Evolutionary conservation across 306 rosid species (phyloP).

Genomic region (Cicer bijugum): DNA sequence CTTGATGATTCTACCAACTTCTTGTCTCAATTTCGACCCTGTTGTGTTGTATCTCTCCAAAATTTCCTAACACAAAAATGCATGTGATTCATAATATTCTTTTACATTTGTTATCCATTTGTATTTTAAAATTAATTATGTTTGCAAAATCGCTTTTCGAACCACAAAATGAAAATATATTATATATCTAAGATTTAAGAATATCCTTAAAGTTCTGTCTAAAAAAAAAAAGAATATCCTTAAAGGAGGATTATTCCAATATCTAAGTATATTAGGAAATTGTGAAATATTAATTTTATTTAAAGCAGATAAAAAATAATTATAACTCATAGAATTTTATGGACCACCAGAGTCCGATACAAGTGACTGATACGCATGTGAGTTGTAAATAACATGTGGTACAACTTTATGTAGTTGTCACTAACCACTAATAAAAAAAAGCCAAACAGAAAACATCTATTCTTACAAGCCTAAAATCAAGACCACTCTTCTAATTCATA

Average conservation of each 20-base stretch:
- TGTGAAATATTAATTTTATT: too few relatives aligned
- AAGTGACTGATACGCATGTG: too few relatives aligned
- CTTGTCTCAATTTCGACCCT: conserved; percentile 54
- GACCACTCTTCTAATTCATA: conserved; percentile 20
- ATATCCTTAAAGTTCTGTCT: background rate
- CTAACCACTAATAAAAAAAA: background rate
- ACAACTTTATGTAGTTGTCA: conserved; percentile 19
- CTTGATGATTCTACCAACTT: conserved; percentile 51
- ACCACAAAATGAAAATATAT: background rate
- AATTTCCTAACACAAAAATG: conserved; percentile 52
- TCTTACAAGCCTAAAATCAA: background rate
- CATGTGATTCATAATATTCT: background rate
- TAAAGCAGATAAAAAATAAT: too few relatives aligned
- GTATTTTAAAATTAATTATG: background rate
- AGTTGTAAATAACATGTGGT: conserved; percentile 25
- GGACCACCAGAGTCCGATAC: too few relatives aligned
- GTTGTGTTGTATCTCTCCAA: conserved; percentile 51
- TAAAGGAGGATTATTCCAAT: background rate
- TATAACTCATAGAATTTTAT: too few relatives aligned
- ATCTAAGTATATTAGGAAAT: background rate
- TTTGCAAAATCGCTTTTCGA: background rate
- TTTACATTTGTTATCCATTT: background rate
- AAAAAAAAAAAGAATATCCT: background rate
- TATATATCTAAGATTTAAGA: background rate
- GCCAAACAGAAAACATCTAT: conserved; percentile 18